These are phyloP conservation scores for Leavenworthia alabamica DNA, from an alignment of 345 rosid species.

Conservation along the genomic window DNA sequence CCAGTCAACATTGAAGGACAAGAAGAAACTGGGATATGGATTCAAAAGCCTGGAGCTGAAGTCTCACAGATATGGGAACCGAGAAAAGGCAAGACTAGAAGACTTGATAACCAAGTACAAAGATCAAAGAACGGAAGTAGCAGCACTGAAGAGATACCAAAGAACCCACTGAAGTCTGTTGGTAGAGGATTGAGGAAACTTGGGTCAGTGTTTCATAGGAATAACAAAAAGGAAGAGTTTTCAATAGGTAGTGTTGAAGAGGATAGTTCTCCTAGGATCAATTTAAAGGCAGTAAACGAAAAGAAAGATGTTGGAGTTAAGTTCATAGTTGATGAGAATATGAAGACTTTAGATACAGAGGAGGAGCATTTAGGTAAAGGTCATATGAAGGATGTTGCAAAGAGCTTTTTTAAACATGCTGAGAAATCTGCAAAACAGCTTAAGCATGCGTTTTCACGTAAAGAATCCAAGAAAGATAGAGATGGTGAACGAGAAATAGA, in stretches of 20 bases:
- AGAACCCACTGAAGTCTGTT: constrained; percentile 29
- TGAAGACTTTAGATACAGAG: constrained; percentile 35
- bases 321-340: constrained; percentile 44
- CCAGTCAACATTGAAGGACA: constrained; percentile 73
- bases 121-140: constrained; percentile 36
- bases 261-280: constrained; percentile 43
- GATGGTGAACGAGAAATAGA: constrained; percentile 23
- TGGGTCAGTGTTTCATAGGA: constrained; percentile 44
- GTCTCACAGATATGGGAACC: constrained; percentile 80
- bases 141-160: constrained; percentile 37
- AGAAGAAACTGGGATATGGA: constrained; percentile 65
- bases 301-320: constrained; percentile 46
- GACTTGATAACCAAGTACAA: constrained; percentile 40
- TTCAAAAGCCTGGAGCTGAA: constrained; percentile 77
- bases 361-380: constrained; percentile 40
- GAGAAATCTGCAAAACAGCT: constrained; percentile 49
- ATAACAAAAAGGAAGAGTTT: constrained; percentile 36
- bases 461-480: constrained; percentile 43
- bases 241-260: constrained; percentile 37
- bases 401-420: constrained; percentile 54
- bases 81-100: constrained; percentile 63
- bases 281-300: constrained; percentile 47
- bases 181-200: constrained; percentile 48
- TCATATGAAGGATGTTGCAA: constrained; percentile 54
- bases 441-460: constrained; percentile 60